Base-by-base conservation (phyloP, 2,329 filamentous ascomycete species). In the Didymella exigua region DNA sequence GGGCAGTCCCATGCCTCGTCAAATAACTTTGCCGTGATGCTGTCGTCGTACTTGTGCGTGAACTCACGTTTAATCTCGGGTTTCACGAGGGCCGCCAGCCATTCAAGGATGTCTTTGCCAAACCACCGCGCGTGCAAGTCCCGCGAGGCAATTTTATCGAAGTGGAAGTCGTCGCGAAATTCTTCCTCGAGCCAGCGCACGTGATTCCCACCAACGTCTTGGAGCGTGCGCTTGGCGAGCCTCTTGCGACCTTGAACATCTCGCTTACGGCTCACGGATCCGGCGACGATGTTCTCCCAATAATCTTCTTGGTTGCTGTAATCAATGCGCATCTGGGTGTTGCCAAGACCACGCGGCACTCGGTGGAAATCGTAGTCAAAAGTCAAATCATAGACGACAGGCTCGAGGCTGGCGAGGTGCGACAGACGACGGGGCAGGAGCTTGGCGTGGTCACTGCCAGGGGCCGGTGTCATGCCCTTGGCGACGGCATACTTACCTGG, bases 21-120 rank as follows among this genome's bases (percentile, higher is more conserved):
- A 37, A 57, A 33, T n/a, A 57, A 40, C 36, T 53, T 57, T 19
- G 54, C 54, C 19, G 41, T 54, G 38, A 57, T 37, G 23, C 49
- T 24, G 21, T 57, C 54, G 13, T 53, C 36, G 21, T 49, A 40
- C 16, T 49, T 43, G 26, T 57, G 54, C 9, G 49, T 57, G 37
- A 56, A 50, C 13, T 56, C 41, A 23, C 38, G 44, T 33, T 56
- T 49, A 19, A 56, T 56, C 46, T 56, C 36, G 29, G 46, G 46
- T 7, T 40, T 50, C 24, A 56, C 54, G 40, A 56, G 19, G n/a
- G 34, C 34, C 34, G 34, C 34, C 34, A 43, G 40, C 40, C 40
- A 43, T 5, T 23, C 40, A 11, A 43, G 18, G 23, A 43, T 24
- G 26, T 18, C 14, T 5, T 24, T 43, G 24, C 40, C 40, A 30